Conservation (phyloP, 2,329 filamentous ascomycete species). For the Trichothecium sympodiale region DNA sequence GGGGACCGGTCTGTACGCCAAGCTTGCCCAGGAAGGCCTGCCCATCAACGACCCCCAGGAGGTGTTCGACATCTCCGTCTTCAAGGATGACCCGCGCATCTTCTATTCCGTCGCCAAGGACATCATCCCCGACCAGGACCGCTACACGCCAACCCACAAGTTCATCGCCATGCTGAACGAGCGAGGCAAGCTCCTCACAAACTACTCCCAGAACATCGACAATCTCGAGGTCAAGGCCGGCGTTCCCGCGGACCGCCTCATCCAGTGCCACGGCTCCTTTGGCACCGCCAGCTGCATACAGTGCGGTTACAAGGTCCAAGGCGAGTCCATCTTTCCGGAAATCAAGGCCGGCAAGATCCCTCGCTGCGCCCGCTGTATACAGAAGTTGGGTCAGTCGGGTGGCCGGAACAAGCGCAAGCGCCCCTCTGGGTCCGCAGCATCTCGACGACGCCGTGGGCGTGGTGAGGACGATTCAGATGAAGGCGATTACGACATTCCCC, state of each 20-base stretch:
- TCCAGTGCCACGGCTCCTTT: slow-evolving; percentile 96
- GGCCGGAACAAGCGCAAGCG: slow-evolving; percentile 26
- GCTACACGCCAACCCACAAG: slow-evolving; percentile 82
- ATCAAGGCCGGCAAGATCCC: slow-evolving; percentile 69
- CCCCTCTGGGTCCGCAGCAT: slow-evolving; percentile 27
- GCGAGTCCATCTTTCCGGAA: slow-evolving; percentile 68
- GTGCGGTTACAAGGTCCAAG: slow-evolving; percentile 63
- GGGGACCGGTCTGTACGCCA: slow-evolving; percentile 81
- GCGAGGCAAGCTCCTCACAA: slow-evolving; percentile 81
- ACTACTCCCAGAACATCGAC: slow-evolving; percentile 98
- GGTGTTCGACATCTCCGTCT: slow-evolving; percentile 84
- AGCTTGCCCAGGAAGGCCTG: slow-evolving; percentile 65
- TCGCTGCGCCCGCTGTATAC: slow-evolving; percentile 60
- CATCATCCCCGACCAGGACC: slow-evolving; percentile 70
- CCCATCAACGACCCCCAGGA: slow-evolving; percentile 67
- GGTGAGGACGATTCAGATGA: slow-evolving; percentile 30
- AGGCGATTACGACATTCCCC: slow-evolving; percentile 43
- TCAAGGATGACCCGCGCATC: slow-evolving; percentile 73
- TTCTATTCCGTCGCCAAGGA: slow-evolving; percentile 91
- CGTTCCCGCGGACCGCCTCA: slow-evolving; percentile 67
- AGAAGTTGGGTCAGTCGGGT: slow-evolving; percentile 29
- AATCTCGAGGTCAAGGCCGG: slow-evolving; percentile 86
- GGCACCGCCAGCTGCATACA: slow-evolving; percentile 82
- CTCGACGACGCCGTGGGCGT: slow-evolving; percentile 24
- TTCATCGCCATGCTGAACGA: slow-evolving; percentile 87